Evolutionary conservation across 2,329 filamentous ascomycete genomes (phyloP), one percentile per base, ranked within the genome.

Genomic region (Cladosporium cucumerinum): DNA sequence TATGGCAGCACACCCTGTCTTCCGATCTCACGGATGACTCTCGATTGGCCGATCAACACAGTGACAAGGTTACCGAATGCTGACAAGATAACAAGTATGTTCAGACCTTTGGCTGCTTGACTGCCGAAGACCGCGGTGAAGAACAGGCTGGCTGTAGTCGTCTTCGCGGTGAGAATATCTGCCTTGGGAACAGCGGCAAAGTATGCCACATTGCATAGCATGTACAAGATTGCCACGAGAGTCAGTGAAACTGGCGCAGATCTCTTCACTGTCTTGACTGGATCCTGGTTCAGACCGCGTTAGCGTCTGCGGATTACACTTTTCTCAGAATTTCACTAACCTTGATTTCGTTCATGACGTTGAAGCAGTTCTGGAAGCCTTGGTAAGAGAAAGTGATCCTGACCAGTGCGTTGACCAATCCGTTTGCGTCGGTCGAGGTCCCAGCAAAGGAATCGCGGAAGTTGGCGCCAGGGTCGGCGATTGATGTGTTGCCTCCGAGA

Each of bases 1-100:
- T 75, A 88, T 0, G 86, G 86, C 1, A 89, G 77, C 0, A 88
- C 84, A 7, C 86, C 86, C 76, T 88, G 86, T 65, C 84, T 77
- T 49, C 85, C 87, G 66, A 84, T 86, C 72, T 89, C 87, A 14
- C 86, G 81, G 43, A 88, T 83, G 68, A 86, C 74, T 8, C 86
- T 79, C 0, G 85, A 86, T 2, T 80, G 75, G 0, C 84, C 84
- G 32, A 88, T 79, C 12, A 86, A 70, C 0, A 86, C 82, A 1
- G 82, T 83, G 14, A 87, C 72, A 10, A 88, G 72, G 43, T 88
- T 88, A 0, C 86, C 86, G 64, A 87, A 87, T 0, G 85, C 81
- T 66, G 82, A 85, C 2, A 87, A 70, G 1, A 84, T 78, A 14
- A 87, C 85, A 0, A 87, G 77, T 8, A 87, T 81, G 67, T 87